Evolutionary conservation across 2,329 filamentous ascomycete genomes (phyloP), one percentile per base, ranked within the genome.

Genomic region (Fusarium staphyleae): DNA sequence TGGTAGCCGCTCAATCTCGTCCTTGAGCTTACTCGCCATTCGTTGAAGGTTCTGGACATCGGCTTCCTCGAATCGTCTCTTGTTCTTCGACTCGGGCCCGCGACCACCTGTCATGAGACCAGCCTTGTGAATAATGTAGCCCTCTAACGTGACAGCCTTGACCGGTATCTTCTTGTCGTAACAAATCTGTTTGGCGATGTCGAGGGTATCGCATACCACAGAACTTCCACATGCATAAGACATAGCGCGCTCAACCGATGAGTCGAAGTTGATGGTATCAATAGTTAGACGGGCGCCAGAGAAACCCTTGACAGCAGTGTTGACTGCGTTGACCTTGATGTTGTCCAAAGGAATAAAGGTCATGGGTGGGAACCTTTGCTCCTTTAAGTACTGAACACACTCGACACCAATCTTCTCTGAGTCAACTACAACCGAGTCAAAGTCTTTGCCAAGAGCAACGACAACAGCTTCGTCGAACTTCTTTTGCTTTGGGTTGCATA

Each of bases 261-360:
- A 83, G 66, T 98, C 95, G 68, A 95, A 99, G 69, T 96, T 92
- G 66, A 99, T 93, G 0, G 92, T 96, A 72, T 99, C 95, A 60
- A 99, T 96, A 0, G 93, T 96, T 52, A 97, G 83, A 7, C 93
- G 87, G 73, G 90, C 91, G 32, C 90, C 89, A 48, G 90, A 83
- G 72, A 96, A 88, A 22, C 92, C 91, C 75, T 97, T 97, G 62
- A 99, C 80, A 54, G 91, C 93, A 5, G 91, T 90, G 70, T 96
- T 96, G 53, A 95, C 85, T 10, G 91, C 87, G 71, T 91, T 93
- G 70, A 97, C 93, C 69, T 98, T 96, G 72, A 99, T 96, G 45
- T 96, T 97, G 78, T 99, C 95, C 14, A 99, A 81, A 1, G 95
- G 95, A 59, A 98, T 93, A 73, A 99, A 98, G 1, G 91, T 97